Evolutionary conservation across 768 basidiomycete genomes (phyloP), one percentile per base, ranked within the genome.

Genomic region (Suillus subluteus): DNA sequence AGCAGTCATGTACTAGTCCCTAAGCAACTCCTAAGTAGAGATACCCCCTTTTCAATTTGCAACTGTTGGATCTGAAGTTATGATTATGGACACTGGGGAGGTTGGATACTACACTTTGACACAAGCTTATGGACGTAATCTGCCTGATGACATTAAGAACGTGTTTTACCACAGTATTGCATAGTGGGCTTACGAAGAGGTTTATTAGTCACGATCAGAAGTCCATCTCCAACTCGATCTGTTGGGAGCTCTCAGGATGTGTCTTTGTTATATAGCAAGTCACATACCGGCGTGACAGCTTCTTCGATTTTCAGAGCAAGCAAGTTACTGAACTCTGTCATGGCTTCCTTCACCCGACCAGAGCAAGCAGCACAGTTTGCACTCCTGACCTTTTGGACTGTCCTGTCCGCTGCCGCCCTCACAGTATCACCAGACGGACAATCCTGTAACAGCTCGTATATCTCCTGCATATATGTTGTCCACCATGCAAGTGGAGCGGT

Each of bases 391-490:
- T 1, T 3, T 30, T 65, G 62, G 4, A 72, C 54, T 3, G 66
- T 65, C 4, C 61, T 62, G 2, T 68, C 68, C 0, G 37, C 65
- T 18, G 2, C 12, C 4, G 38, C 3, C 13, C 62, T 46, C 9
- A 74, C 66, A 4, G 69, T 72, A 32, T 61, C 66, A 12, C 58
- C 65, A 52, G 68, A 76, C 0, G 75, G 73, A 38, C 50, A 72
- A 26, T 73, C 70, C 30, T 50, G 62, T 41, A 76, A 62, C 12
- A 32, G 64, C 13, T 15, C 4, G 32, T 67, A 71, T 0, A 58
- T 64, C 26, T 59, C 54, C 7, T 69, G 67, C 75, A 76, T 67
- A 46, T 75, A 76, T 11, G 62, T 38, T 4, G 65, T 63, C 74
- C 75, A 75, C 75, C 74, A 75, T 18, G 62, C 48, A n/a, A 65